These are phyloP conservation scores for Plenodomus lindquistii DNA, from an alignment of 2,329 filamentous ascomycete species.

Conservation along the genomic window DNA sequence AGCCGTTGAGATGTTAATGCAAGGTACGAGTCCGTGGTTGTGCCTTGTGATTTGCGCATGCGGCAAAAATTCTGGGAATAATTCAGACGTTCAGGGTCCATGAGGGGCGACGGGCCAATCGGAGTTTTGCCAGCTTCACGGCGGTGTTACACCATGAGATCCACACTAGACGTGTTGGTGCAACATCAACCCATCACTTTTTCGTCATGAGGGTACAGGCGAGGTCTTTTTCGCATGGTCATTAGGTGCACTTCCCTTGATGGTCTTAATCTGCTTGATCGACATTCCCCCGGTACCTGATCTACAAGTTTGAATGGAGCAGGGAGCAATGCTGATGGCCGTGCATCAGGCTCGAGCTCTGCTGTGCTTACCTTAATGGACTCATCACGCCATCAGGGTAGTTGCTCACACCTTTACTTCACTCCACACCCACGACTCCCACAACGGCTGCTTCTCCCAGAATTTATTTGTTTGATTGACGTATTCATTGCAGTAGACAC, in stretches of 20 bases:
- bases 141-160: constrained; percentile 10
- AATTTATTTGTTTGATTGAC: not conserved
- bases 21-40: not conserved
- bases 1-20: not conserved
- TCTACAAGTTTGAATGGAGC: constrained; percentile 1
- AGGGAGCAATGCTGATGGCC: no score
- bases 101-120: constrained; percentile 18
- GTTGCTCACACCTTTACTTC: not conserved
- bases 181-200: not conserved
- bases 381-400: not conserved
- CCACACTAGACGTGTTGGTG: not conserved
- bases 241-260: not conserved
- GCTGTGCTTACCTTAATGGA: not conserved
- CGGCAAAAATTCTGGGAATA: no score
- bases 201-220: constrained; percentile 4
- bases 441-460: no score
- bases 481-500: not conserved
- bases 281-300: not conserved
- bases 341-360: not conserved
- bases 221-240: not conserved
- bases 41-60: not conserved
- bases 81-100: constrained; percentile 14
- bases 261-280: not conserved
- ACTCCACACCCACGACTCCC: not conserved
- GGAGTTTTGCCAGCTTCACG: constrained; percentile 13